Percentiles rank a stretch among this genome's conserved stretches.
Conservation (phyloP, 2,329 filamentous ascomycete species). For the Pyrenophora seminiperda region DNA sequence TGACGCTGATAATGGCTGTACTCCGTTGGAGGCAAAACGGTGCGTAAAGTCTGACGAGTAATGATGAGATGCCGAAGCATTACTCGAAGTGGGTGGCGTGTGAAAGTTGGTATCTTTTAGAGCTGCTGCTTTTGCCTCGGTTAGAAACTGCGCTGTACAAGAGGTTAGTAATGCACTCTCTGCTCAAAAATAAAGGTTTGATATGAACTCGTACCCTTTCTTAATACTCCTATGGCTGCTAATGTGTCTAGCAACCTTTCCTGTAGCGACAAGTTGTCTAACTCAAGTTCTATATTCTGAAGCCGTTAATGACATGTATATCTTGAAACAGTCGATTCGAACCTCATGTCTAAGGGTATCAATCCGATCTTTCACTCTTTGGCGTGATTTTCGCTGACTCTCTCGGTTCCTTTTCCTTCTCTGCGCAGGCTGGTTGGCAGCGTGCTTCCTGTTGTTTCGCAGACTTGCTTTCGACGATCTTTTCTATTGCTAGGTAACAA, state of each 20-base stretch:
- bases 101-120: background rate
- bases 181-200: slow-evolving; percentile 2
- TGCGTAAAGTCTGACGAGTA: background rate
- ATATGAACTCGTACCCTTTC: slow-evolving; percentile 8
- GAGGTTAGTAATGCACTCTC: slow-evolving; percentile 8
- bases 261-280: slow-evolving; percentile 8
- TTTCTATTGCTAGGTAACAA: background rate
- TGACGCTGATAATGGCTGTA: background rate
- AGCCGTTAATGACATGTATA: slow-evolving; percentile 10
- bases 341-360: slow-evolving; percentile 9
- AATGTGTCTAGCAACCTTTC: slow-evolving; percentile 5
- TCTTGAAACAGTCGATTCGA: slow-evolving; percentile 1
- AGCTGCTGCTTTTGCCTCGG: slow-evolving; percentile 1
- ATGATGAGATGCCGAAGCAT: slow-evolving; percentile 3
- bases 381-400: slow-evolving; percentile 8
- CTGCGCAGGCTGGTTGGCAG: background rate
- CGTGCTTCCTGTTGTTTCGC: background rate
- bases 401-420: slow-evolving; percentile 13
- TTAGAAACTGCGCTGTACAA: slow-evolving; percentile 7
- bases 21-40: background rate
- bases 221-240: slow-evolving; percentile 11
- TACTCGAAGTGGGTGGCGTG: slow-evolving; percentile 2
- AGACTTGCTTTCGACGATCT: background rate
- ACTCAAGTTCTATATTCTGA: slow-evolving; percentile 11
- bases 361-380: slow-evolving; percentile 12